phyloP scores from a whole-genome alignment of 2,329 filamentous ascomycete genomes.

The Didymella exigua region DNA sequence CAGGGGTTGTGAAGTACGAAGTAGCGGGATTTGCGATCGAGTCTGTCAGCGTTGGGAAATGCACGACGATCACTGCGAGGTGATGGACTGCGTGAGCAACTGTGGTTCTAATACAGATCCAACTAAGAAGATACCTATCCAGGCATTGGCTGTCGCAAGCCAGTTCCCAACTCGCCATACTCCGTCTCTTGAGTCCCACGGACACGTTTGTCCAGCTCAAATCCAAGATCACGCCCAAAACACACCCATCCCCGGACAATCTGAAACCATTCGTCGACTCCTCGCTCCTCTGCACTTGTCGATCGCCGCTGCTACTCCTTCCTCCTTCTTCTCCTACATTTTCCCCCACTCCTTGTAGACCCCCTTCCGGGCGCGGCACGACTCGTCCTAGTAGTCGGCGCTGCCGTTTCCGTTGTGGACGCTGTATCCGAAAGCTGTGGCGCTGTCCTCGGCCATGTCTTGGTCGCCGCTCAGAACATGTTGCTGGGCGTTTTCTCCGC shows the following conservation, averaged over 20 bases:
- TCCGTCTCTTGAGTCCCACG: conserved; percentile 6
- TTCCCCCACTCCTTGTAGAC: background rate
- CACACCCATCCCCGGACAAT: background rate
- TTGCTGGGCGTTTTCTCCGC: conserved; percentile 48
- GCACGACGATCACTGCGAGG: no score
- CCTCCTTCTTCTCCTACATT: background rate
- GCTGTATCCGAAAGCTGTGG: conserved; percentile 50
- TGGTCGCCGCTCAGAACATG: conserved; percentile 52
- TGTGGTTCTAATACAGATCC: conserved; percentile 32
- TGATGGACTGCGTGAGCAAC: conserved; percentile 25
- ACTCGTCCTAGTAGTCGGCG: conserved; percentile 45
- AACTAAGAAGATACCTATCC: conserved; percentile 17
- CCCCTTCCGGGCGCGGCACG: conserved; percentile 1
- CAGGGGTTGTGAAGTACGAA: background rate
- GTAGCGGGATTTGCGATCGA: background rate
- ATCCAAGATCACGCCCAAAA: background rate
- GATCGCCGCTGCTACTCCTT: background rate
- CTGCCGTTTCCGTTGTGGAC: conserved; percentile 50
- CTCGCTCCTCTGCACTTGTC: background rate
- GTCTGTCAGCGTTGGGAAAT: background rate
- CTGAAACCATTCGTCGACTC: background rate
- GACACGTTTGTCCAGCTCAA: background rate
- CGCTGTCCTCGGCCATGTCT: conserved; percentile 51
- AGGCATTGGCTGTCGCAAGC: conserved; percentile 1
- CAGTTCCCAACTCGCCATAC: background rate